Percentiles rank a stretch among this genome's conserved stretches.
Conservation (phyloP, 257 asterid species). For the Agastache rugosa region DNA sequence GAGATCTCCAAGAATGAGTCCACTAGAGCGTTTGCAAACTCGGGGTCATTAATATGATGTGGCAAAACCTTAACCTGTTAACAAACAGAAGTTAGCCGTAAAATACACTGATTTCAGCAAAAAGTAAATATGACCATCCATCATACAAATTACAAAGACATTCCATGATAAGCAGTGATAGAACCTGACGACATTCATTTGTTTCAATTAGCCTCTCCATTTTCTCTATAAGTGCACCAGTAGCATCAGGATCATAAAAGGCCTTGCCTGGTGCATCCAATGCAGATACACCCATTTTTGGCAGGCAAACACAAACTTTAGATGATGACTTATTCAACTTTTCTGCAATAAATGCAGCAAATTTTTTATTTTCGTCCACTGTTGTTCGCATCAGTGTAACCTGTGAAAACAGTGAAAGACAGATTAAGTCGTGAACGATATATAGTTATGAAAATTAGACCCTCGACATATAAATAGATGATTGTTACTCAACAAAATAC, state of each 20-base stretch:
- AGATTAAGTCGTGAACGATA: slow-evolving; percentile 9
- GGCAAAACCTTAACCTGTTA: slow-evolving; percentile 76
- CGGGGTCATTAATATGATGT: slow-evolving; percentile 80
- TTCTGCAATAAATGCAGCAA: slow-evolving; percentile 87
- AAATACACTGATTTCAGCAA: slow-evolving; percentile 25
- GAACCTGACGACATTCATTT: slow-evolving; percentile 76
- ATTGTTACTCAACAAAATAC: background rate
- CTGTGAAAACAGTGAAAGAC: slow-evolving; percentile 45
- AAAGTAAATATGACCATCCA: slow-evolving; percentile 24
- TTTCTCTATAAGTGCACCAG: slow-evolving; percentile 69
- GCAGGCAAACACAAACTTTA: slow-evolving; percentile 76
- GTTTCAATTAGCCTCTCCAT: slow-evolving; percentile 65
- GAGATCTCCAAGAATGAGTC: slow-evolving; percentile 78
- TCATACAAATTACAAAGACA: slow-evolving; percentile 29
- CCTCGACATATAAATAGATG: background rate
- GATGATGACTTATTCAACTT: slow-evolving; percentile 81
- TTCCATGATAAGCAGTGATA: slow-evolving; percentile 33
- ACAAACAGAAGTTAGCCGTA: slow-evolving; percentile 30
- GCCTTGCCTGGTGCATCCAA: slow-evolving; percentile 88
- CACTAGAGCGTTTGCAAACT: slow-evolving; percentile 83
- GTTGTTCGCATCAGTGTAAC: slow-evolving; percentile 87
- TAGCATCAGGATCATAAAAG: slow-evolving; percentile 82
- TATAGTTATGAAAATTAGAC: background rate
- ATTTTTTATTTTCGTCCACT: slow-evolving; percentile 75
- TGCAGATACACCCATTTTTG: slow-evolving; percentile 87